phyloP scores from a whole-genome alignment of 2,329 filamentous ascomycete genomes.

The Aureobasidium pullulans region DNA sequence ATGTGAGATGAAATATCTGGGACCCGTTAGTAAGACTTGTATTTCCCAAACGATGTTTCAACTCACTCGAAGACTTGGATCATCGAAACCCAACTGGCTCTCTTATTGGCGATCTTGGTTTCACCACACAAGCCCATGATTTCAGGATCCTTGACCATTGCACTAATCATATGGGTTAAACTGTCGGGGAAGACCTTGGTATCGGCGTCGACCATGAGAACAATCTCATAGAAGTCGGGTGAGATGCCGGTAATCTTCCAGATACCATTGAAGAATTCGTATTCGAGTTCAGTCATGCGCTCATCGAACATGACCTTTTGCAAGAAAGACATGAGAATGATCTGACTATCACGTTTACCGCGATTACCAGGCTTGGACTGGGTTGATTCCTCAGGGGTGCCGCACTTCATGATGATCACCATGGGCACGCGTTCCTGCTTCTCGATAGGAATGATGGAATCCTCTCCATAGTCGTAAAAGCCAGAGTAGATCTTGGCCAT shows the following conservation, averaged over 20 bases:
- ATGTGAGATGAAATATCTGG: conserved; percentile 87
- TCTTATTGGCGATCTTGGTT: conserved; percentile 99
- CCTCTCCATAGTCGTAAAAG: conserved; percentile 90
- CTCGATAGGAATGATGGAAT: conserved; percentile 69
- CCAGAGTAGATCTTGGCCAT: conserved; percentile 98
- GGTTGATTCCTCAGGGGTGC: conserved; percentile 75
- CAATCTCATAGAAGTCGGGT: conserved; percentile 94
- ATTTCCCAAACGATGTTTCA: neutral
- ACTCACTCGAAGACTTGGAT: conserved; percentile 86
- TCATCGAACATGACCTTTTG: conserved; percentile 99
- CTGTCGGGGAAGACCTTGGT: conserved; percentile 99
- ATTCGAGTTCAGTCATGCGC: conserved; percentile 98
- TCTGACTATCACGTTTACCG: conserved; percentile 98
- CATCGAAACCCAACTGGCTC: conserved; percentile 86
- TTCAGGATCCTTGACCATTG: conserved; percentile 98
- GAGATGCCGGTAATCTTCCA: conserved; percentile 99
- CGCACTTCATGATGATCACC: conserved; percentile 93
- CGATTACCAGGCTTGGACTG: conserved; percentile 90
- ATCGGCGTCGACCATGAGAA: conserved; percentile 98
- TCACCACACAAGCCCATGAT: conserved; percentile 99
- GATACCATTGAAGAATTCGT: conserved; percentile 98
- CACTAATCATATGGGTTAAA: conserved; percentile 96
- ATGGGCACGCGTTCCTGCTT: conserved; percentile 97
- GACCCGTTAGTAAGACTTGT: neutral
- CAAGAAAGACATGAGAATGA: conserved; percentile 97